Evolutionary conservation across 495 filamentous ascomycete species (phyloP), one percentile per base, ranked within the genome.

Genomic region (Penicillium canariense): DNA sequence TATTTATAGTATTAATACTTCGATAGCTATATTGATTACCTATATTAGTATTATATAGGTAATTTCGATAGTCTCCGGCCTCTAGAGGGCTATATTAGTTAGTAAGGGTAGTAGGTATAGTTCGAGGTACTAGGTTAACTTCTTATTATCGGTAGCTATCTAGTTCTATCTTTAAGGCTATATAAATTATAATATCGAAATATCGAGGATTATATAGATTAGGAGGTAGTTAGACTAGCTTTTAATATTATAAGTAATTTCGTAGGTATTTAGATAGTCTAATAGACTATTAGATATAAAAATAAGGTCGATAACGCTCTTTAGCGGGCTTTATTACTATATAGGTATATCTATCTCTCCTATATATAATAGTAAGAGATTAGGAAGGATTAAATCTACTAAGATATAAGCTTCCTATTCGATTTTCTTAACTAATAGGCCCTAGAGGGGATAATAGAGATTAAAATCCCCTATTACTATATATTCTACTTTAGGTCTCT

Each of bases 401-500:
- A n/a, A n/a, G n/a, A n/a, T n/a, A n/a, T n/a, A n/a, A n/a, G n/a
- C n/a, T n/a, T n/a, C n/a, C n/a, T n/a, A n/a, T n/a, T n/a, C n/a
- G n/a, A n/a, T n/a, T n/a, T n/a, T n/a, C n/a, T n/a, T n/a, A n/a
- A n/a, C n/a, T n/a, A n/a, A n/a, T n/a, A n/a, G n/a, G n/a, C 52
- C 52, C 51, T 47, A 52, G 8, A 11, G 17, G 17, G 45, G 43
- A n/a, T 59, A 45, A 30, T 59, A 51, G 6, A 32, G 35, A 42
- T 50, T 59, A 39, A 59, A 55, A 15, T 59, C 52, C 10, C 56
- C 52, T 4, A 59, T n/a, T 2, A 55, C 39, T 3, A 59, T 6
- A 18, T 59, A 46, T 9, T 59, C 56, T 23, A 7, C 51, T 2
- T 23, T 20, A n/a, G 44, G 44, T 18, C 38, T 27, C 20, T 47